These are phyloP conservation scores for Colletotrichum truncatum DNA, from an alignment of 2,329 filamentous ascomycete species.

Conservation along the genomic window DNA sequence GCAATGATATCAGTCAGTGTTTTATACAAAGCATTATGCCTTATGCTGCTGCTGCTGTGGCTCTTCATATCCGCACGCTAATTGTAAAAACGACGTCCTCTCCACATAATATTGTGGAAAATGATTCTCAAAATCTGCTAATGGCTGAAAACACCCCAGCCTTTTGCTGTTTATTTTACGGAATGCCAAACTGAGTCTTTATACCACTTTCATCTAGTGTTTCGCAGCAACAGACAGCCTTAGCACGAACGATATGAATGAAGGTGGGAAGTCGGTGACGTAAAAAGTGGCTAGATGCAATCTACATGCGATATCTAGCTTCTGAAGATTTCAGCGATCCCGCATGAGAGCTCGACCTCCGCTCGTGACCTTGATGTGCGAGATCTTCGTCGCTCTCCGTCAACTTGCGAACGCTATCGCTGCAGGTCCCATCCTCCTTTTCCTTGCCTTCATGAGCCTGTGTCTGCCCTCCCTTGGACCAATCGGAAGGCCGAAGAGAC, in stretches of 20 bases:
- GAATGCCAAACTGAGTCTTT: too few relatives aligned
- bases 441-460: neutral
- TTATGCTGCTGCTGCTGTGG: too few relatives aligned
- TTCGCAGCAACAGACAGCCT: too few relatives aligned
- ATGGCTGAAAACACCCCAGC: too few relatives aligned
- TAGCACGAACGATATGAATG: rapidly evolving
- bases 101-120: neutral
- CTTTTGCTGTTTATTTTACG: too few relatives aligned
- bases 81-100: neutral
- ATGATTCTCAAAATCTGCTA: neutral
- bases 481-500: neutral
- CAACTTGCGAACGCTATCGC: neutral
- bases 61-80: too few relatives aligned
- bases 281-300: too few relatives aligned
- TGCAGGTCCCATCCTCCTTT: neutral
- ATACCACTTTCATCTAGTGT: too few relatives aligned
- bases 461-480: neutral
- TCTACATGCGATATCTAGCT: neutral
- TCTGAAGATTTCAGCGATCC: neutral
- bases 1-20: too few relatives aligned
- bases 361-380: neutral
- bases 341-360: neutral
- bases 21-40: too few relatives aligned
- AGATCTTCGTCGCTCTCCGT: neutral
- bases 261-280: too few relatives aligned